These are phyloP conservation scores for Hypoxylon fragiforme DNA, from an alignment of 495 filamentous ascomycete genomes.

Conservation along the genomic window DNA sequence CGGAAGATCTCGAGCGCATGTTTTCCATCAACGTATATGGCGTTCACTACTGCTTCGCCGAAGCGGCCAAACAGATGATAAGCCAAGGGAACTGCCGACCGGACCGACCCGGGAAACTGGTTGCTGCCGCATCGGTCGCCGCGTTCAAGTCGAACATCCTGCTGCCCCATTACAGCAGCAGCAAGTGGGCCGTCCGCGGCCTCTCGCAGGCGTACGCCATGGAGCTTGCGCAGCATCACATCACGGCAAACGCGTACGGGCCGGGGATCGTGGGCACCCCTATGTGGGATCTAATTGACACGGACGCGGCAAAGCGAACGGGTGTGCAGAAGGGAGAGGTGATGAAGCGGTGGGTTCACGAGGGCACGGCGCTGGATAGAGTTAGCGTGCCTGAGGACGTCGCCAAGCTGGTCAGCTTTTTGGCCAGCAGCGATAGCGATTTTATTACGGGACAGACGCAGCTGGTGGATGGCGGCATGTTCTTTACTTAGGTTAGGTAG, in stretches of 20 bases:
- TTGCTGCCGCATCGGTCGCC: conserved; percentile 59
- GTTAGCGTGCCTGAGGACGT: conserved; percentile 62
- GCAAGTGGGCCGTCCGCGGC: conserved; percentile 64
- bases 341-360: conserved; percentile 47
- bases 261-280: conserved; percentile 64
- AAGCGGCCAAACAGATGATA: conserved; percentile 59
- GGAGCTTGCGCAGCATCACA: conserved; percentile 59
- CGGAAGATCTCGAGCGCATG: conserved; percentile 53
- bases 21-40: conserved; percentile 60
- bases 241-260: conserved; percentile 65
- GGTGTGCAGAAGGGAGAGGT: conserved; percentile 55
- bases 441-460: conserved; percentile 66
- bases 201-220: conserved; percentile 61
- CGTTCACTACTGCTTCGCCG: conserved; percentile 60
- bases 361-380: conserved; percentile 55
- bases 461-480: conserved; percentile 64
- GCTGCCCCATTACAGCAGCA: conserved; percentile 59
- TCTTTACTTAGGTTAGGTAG: conserved; percentile 41
- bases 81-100: conserved; percentile 41
- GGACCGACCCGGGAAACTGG: conserved; percentile 51
- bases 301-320: conserved; percentile 49
- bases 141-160: conserved; percentile 57
- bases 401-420: conserved; percentile 57
- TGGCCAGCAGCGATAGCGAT: conserved; percentile 57
- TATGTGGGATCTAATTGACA: conserved; percentile 65